Evolutionary conservation across 805 yeast species (phyloP).

Genomic region (Wickerhamomyces queroliae): DNA sequence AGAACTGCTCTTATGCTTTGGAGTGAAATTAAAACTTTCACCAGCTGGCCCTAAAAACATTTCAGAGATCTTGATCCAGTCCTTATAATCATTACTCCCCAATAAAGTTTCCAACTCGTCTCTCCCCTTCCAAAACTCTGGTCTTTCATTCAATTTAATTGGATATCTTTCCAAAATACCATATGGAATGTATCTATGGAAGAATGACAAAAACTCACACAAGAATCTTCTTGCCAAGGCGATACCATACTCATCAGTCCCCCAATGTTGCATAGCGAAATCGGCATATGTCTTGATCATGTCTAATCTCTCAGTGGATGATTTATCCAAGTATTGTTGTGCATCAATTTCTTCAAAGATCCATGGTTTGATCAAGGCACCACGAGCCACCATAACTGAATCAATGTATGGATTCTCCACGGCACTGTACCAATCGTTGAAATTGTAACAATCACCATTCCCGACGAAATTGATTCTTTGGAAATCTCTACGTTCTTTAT

Average conservation of each 20-base stretch:
- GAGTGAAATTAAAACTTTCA: conserved; percentile 69
- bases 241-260: conserved; percentile 92
- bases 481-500: conserved; percentile 51
- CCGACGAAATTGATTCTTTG: conserved; percentile 81
- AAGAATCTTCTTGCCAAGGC: conserved; percentile 81
- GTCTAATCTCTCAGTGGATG: conserved; percentile 84
- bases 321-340: conserved; percentile 83
- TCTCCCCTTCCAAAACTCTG: conserved; percentile 91
- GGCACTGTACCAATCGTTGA: conserved; percentile 83
- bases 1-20: conserved; percentile 94
- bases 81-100: conserved; percentile 79
- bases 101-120: conserved; percentile 86
- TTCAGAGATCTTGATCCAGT: conserved; percentile 95
- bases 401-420: conserved; percentile 67
- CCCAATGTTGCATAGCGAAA: conserved; percentile 95
- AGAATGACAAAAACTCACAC: conserved; percentile 92
- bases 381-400: conserved; percentile 96
- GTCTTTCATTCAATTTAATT: conserved; percentile 86
- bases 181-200: conserved; percentile 90
- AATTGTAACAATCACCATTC: conserved; percentile 87
- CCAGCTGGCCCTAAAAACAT: conserved; percentile 89
- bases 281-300: conserved; percentile 63
- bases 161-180: conserved; percentile 89
- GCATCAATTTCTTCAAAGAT: conserved; percentile 92
- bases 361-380: conserved; percentile 98